phyloP scores from a whole-genome alignment of 495 filamentous ascomycete species.

The Aspergillus biplanus region DNA sequence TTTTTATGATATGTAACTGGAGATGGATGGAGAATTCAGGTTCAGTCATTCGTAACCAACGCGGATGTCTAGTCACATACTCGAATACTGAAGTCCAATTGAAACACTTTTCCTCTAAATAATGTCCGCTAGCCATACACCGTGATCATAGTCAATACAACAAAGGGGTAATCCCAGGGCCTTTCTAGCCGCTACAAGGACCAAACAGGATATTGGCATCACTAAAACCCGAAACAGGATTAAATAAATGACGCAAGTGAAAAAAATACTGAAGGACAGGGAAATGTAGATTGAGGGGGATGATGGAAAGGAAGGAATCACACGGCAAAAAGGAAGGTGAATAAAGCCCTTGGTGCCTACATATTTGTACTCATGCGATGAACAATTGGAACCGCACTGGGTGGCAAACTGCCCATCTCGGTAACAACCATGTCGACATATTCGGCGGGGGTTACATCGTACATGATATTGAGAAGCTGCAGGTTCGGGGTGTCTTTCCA shows the following conservation, averaged over 20 bases:
- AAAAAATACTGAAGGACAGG: background rate
- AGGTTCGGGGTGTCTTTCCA: slow-evolving; percentile 67
- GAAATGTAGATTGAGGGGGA: background rate
- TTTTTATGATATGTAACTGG: no score
- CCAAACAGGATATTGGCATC: background rate
- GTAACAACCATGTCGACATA: slow-evolving; percentile 89
- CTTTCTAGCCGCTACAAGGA: background rate
- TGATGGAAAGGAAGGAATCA: background rate
- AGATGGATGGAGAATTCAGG: no score
- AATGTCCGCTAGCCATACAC: slow-evolving; percentile 20
- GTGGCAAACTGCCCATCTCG: slow-evolving; percentile 85
- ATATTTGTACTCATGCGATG: slow-evolving; percentile 54
- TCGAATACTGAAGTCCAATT: background rate
- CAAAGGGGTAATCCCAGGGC: background rate
- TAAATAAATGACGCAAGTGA: background rate
- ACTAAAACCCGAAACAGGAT: background rate
- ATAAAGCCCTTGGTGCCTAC: slow-evolving; percentile 20
- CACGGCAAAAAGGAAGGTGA: background rate
- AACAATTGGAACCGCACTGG: slow-evolving; percentile 71
- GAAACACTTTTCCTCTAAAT: slow-evolving; percentile 11
- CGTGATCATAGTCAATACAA: slow-evolving; percentile 19
- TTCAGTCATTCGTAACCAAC: no score
- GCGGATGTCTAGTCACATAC: background rate
- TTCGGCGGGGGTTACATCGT: slow-evolving; percentile 90
- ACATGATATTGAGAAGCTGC: slow-evolving; percentile 82